phyloP scores from a whole-genome alignment of 176 grass and related monocot genomes.

The Cenchrus fungigraminus region DNA sequence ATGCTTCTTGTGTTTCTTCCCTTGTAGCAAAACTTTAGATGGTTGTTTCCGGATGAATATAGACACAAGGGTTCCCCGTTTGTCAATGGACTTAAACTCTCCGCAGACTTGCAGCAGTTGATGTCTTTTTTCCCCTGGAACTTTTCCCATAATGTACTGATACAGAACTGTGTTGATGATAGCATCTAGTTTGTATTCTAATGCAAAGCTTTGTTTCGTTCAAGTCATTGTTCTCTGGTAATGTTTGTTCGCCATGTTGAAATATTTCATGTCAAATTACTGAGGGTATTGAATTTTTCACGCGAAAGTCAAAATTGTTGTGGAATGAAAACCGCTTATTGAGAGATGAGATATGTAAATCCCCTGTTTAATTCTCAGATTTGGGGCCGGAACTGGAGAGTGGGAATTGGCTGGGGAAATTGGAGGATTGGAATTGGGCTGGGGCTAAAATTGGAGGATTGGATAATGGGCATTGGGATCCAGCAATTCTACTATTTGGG shows the following conservation, averaged over 20 bases:
- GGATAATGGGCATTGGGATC: background rate
- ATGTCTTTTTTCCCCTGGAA: background rate
- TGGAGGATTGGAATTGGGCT: background rate
- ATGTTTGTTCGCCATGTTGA: background rate
- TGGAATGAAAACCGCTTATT: background rate
- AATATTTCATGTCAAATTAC: background rate
- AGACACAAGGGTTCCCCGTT: background rate
- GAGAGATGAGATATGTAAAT: background rate
- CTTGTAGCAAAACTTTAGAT: slow-evolving; percentile 26
- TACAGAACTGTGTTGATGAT: slow-evolving; percentile 7
- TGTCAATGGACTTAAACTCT: background rate
- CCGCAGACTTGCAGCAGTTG: background rate
- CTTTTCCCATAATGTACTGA: slow-evolving; percentile 4
- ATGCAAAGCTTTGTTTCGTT: background rate
- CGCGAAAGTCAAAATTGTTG: background rate
- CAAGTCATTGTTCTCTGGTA: too few relatives aligned
- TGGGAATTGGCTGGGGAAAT: background rate
- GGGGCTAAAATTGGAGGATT: background rate
- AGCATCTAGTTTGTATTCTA: background rate
- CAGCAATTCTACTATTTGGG: background rate
- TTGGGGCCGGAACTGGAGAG: background rate
- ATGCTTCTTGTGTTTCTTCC: slow-evolving; percentile 1
- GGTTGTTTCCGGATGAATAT: slow-evolving; percentile 25
- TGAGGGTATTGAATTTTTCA: background rate
- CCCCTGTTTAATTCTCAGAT: background rate